Conservation (phyloP, 257 asterid genomes). For the Ligustrum vulgare region DNA sequence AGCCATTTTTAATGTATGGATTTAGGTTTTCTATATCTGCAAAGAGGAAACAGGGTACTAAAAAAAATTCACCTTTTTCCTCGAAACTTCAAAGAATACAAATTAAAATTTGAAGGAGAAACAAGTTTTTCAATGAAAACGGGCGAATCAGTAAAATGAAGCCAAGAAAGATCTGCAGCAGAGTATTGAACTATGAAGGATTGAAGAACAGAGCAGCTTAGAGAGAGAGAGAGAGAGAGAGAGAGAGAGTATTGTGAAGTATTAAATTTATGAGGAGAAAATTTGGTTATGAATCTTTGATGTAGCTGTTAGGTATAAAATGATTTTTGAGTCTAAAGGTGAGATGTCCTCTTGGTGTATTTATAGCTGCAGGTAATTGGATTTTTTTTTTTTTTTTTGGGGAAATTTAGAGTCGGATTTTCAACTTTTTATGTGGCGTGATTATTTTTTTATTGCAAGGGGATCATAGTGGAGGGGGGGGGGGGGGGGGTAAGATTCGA, state of each 20-base stretch:
- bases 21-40: slow-evolving; percentile 9
- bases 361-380: slow-evolving; percentile 45
- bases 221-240: slow-evolving; percentile 3
- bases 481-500: no score
- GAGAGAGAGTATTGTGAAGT: not conserved
- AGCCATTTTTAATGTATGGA: slow-evolving; percentile 35
- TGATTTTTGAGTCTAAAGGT: slow-evolving; percentile 15
- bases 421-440: no score
- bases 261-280: slow-evolving; percentile 17
- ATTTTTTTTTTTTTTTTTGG: slow-evolving; percentile 5
- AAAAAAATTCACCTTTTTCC: slow-evolving; percentile 30
- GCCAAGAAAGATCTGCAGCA: not conserved
- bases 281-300: not conserved
- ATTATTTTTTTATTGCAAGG: no score
- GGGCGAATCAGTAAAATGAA: slow-evolving; percentile 14
- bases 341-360: slow-evolving; percentile 30
- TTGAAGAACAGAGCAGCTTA: slow-evolving; percentile 21
- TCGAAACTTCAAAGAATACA: not conserved
- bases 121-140: slow-evolving; percentile 21
- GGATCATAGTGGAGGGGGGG: no score
- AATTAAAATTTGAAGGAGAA: not conserved
- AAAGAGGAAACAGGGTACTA: slow-evolving; percentile 28
- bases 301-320: slow-evolving; percentile 11
- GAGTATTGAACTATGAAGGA: not conserved
- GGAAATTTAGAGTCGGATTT: not conserved